phyloP scores from a whole-genome alignment of 2,329 filamentous ascomycete genomes.

The Diplodia mutila region DNA sequence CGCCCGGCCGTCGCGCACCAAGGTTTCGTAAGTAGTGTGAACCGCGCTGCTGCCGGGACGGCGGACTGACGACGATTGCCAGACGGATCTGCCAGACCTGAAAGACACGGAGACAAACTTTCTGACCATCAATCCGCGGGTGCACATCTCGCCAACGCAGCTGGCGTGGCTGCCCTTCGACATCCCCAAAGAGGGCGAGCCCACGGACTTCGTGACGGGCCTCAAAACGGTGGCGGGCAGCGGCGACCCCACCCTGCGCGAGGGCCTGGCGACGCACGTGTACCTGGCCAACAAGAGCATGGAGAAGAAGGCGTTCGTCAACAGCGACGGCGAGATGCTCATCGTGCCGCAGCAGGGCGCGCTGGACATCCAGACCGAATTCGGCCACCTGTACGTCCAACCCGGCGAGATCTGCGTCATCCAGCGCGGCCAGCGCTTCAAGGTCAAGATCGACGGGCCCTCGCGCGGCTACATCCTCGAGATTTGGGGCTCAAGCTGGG shows the following conservation, averaged over 20 bases:
- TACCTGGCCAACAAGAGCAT: constrained; percentile 44
- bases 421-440: constrained; percentile 46
- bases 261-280: constrained; percentile 41
- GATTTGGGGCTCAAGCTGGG: constrained; percentile 47
- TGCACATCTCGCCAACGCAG: constrained; percentile 44
- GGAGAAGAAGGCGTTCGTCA: constrained; percentile 52
- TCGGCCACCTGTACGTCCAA: constrained; percentile 74
- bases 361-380: constrained; percentile 76
- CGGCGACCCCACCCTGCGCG: constrained; percentile 43
- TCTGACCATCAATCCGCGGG: constrained; percentile 40
- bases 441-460: constrained; percentile 38
- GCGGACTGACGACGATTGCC: not conserved
- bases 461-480: constrained; percentile 47
- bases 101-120: constrained; percentile 42
- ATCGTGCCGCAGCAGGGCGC: constrained; percentile 76
- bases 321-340: constrained; percentile 73
- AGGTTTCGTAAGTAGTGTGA: constrained; percentile 40
- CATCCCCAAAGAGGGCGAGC: constrained; percentile 36
- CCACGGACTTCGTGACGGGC: constrained; percentile 39
- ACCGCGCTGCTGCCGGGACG: not conserved
- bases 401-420: constrained; percentile 70
- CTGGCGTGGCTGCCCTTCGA: constrained; percentile 44
- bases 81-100: constrained; percentile 43
- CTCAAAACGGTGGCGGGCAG: constrained; percentile 45
- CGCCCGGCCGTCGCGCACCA: constrained; percentile 44